phyloP scores from a whole-genome alignment of 345 rosid species.

The Rhodamnia rubescens region DNA sequence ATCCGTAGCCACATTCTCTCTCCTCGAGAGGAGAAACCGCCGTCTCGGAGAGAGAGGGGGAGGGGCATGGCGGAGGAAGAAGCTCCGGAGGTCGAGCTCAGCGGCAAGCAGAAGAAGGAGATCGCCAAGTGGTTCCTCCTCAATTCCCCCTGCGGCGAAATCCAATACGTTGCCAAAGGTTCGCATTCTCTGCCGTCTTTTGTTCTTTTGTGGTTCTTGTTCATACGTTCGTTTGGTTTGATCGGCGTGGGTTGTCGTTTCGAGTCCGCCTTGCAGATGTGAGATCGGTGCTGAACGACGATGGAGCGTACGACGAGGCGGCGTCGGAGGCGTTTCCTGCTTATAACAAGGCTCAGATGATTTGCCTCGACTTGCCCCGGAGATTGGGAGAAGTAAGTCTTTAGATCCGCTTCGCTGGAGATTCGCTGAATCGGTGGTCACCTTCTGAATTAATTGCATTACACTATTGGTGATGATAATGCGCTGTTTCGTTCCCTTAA shows the following conservation, averaged over 20 bases:
- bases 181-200: neutral
- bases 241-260: conserved; percentile 1
- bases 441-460: neutral
- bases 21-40: neutral
- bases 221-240: neutral
- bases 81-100: conserved; percentile 30
- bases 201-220: neutral
- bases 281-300: conserved; percentile 59
- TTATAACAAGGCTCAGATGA: conserved; percentile 86
- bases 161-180: conserved; percentile 96
- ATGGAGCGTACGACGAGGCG: conserved; percentile 59
- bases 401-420: neutral
- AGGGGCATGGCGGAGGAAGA: conserved; percentile 48
- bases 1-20: neutral
- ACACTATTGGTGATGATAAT: neutral
- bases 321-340: conserved; percentile 72
- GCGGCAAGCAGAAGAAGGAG: conserved; percentile 72
- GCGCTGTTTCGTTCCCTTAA: neutral
- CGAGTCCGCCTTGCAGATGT: conserved; percentile 39
- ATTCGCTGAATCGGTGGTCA: neutral
- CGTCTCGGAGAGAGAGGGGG: neutral
- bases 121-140: conserved; percentile 99
- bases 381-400: conserved; percentile 61
- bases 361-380: conserved; percentile 68
- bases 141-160: conserved; percentile 94